Conservation (phyloP, 257 asterid species). For the Penstemon newberryi region DNA sequence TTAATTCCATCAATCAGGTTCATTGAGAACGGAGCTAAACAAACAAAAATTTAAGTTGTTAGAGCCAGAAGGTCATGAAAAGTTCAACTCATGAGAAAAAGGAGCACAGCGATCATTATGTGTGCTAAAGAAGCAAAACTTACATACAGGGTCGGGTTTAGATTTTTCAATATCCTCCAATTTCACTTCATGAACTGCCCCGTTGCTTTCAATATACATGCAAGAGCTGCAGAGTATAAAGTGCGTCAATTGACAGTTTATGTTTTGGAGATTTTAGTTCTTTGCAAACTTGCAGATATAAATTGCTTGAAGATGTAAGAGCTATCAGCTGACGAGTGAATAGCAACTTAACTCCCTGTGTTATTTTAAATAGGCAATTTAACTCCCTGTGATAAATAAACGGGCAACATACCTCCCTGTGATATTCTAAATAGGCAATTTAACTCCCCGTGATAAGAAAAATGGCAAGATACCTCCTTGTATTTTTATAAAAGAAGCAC, state of each 20-base stretch:
- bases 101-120: slow-evolving; percentile 12
- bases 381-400: no score
- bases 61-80: slow-evolving; percentile 19
- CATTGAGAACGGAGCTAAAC: slow-evolving; percentile 59
- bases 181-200: slow-evolving; percentile 55
- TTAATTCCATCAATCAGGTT: slow-evolving; percentile 87
- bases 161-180: slow-evolving; percentile 59
- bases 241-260: slow-evolving; percentile 20
- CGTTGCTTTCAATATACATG: slow-evolving; percentile 59
- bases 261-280: slow-evolving; percentile 6
- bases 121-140: slow-evolving; percentile 34
- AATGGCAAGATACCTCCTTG: no score
- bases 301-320: slow-evolving; percentile 11
- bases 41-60: slow-evolving; percentile 23
- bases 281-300: slow-evolving; percentile 3
- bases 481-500: no score
- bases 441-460: no score
- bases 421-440: no score
- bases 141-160: slow-evolving; percentile 71
- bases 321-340: no score
- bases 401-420: no score
- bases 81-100: slow-evolving; percentile 14
- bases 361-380: no score
- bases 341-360: no score
- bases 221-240: slow-evolving; percentile 60